Evolutionary conservation across 768 basidiomycete genomes (phyloP), one percentile per base, ranked within the genome.

Genomic region (Rhizopogon sp.): DNA sequence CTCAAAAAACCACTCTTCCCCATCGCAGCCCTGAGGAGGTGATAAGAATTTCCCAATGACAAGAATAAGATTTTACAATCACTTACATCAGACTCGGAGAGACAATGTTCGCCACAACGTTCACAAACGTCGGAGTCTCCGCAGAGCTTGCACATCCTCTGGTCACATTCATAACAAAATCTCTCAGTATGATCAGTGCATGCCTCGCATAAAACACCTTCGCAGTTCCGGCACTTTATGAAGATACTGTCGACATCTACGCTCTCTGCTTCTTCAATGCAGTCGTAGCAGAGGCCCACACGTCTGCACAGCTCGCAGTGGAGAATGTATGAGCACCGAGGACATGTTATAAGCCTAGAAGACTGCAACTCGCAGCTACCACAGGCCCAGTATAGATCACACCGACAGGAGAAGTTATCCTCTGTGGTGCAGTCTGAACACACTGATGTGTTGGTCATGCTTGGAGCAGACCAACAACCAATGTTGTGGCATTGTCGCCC

Each of bases 381-480:
- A 16, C 54, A 55, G 22, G 25, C 11, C 54, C 54, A 55, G 50
- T 54, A 39, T 39, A 5, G 37, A 28, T n/a, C 25, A 14, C 44
- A 52, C 6, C 22, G 28, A 37, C 54, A 55, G 9, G 28, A 14
- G 22, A 37, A 39, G 39, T 22, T 52, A 17, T 47, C 54, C 8
- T 42, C 25, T 39, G 53, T 53, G n/a, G 28, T n/a, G 13, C 54
- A 55, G 9, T 55, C 54, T n/a, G 17, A n/a, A 6, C 54, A 55
- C 7, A 35, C 35, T 10, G 11, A 13, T 41, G 17, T 29, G 3
- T 16, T n/a, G 16, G 5, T 31, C 31, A 9, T 31, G 25, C 37
- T n/a, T 4, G 25, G 6, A 16, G 22, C 16, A 28, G 54, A 55
- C 54, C 54, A 55, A 46, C 37, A 55, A 11, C 6, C 4, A 11